A percentile compares a stretch with the other conserved stretches of the same genome.
These are phyloP conservation scores for Cyclotella sp. DNA, from an alignment of 108 stramenopile genomes.

Conservation along the genomic window DNA sequence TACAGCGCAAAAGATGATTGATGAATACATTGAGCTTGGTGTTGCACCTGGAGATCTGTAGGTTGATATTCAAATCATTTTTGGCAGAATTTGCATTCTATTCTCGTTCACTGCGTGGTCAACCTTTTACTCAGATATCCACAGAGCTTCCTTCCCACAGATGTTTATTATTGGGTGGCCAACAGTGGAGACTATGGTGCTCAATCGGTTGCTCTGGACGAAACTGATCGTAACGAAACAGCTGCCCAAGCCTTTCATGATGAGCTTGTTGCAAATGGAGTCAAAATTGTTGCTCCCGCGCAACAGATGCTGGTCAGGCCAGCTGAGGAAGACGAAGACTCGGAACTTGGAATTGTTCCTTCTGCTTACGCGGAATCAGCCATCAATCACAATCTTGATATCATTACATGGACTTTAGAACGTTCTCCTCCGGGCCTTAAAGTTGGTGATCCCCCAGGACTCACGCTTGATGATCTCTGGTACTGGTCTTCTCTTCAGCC, in stretches of 20 bases:
- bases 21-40: slow-evolving; percentile 69
- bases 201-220: slow-evolving; percentile 68
- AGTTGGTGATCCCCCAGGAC: slow-evolving; percentile 22
- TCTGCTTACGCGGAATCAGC: slow-evolving; percentile 56
- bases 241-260: slow-evolving; percentile 31
- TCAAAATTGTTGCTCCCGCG: slow-evolving; percentile 69
- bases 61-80: neutral
- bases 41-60: slow-evolving; percentile 53
- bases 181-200: slow-evolving; percentile 61
- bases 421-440: slow-evolving; percentile 56
- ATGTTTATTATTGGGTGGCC: slow-evolving; percentile 58
- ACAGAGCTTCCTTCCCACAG: slow-evolving; percentile 59
- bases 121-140: slow-evolving; percentile 41
- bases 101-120: no score
- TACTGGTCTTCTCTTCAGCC: slow-evolving; percentile 54
- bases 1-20: slow-evolving; percentile 63
- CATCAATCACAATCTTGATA: slow-evolving; percentile 53
- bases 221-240: slow-evolving; percentile 23
- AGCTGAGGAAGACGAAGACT: slow-evolving; percentile 14
- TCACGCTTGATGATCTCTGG: slow-evolving; percentile 51
- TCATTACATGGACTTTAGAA: slow-evolving; percentile 80
- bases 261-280: slow-evolving; percentile 44
- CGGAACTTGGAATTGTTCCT: slow-evolving; percentile 40
- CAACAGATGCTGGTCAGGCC: slow-evolving; percentile 55
- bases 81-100: no score